A percentile compares a stretch with the other conserved stretches of the same genome.
These are phyloP conservation scores for Dactylellina sp. DNA, from an alignment of 2,329 filamentous ascomycete species.

Conservation along the genomic window DNA sequence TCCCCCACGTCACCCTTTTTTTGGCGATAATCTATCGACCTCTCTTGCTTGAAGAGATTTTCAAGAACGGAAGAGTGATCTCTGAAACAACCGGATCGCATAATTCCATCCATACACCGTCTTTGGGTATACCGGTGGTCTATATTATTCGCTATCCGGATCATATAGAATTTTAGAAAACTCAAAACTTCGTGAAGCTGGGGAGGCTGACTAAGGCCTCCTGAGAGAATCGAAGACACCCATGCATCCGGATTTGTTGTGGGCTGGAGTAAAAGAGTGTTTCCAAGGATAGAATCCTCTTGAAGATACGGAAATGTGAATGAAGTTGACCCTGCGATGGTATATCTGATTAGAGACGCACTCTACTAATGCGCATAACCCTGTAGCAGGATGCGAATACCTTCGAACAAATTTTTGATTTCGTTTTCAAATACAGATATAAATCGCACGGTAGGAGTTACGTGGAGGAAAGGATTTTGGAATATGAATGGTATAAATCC, in stretches of 20 bases:
- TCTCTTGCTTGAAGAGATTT: neutral
- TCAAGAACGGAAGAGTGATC: slow-evolving; percentile 1
- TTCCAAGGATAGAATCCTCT: neutral
- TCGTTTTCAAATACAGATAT: slow-evolving; percentile 5
- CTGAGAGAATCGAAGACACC: neutral
- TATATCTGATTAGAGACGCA: neutral
- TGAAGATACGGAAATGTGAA: neutral
- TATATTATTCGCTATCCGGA: slow-evolving; percentile 19
- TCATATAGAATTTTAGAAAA: slow-evolving; percentile 37
- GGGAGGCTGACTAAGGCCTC: neutral
- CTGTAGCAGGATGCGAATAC: too few relatives aligned
- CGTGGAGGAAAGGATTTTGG: slow-evolving; percentile 1
- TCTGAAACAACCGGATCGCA: slow-evolving; percentile 4
- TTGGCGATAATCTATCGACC: too few relatives aligned
- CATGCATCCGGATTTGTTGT: neutral
- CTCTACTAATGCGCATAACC: too few relatives aligned
- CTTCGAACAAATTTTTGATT: neutral
- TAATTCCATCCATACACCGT: slow-evolving; percentile 11
- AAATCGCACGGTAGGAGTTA: slow-evolving; percentile 16
- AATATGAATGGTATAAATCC: neutral
- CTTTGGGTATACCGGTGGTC: slow-evolving; percentile 4
- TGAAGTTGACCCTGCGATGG: neutral
- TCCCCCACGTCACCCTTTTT: neutral
- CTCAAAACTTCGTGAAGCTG: neutral
- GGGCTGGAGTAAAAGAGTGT: slow-evolving; percentile 6